Evolutionary conservation across 129 eudicot species (phyloP), one percentile per base, ranked within the genome.

Genomic region (Centaurea solstitialis): DNA sequence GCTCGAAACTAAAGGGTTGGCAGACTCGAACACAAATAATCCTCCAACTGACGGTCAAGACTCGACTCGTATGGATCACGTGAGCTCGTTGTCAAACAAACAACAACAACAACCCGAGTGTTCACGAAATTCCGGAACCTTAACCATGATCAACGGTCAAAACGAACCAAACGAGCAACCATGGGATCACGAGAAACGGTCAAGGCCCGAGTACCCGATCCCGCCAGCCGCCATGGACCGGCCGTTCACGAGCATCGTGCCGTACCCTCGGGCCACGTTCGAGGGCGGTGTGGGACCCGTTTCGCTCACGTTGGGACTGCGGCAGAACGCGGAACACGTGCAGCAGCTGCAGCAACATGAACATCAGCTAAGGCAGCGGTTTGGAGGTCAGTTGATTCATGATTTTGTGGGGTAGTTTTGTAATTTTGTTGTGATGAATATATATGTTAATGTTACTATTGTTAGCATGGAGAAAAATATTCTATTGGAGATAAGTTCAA

Each of bases 291-390:
- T 82, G 4, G 96, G 96, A 39, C 87, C 94, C 0, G 96, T 93
- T 59, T 91, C 98, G 0, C 89, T 93, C 22, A 93, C 98, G 6
- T 83, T 93, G 76, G 98, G 98, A 0, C 93, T 91, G 13, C 85
- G 98, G 76, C 98, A 91, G 33, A 90, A 91, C 47, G 89, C 91
- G 1, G 98, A 89, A 47, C 82, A 82, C 5, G 86, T 86, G 79
- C 91, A 83, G 20, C 91, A 88, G 74, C 84, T 80, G 85, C 88
- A 81, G 43, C 90, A 77, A 43, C 74, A 76, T 30, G 89, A 88
- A 76, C 92, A 88, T 50, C 92, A 91, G 43, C 69, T 85, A 73
- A 83, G 91, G 74, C 89, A 81, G 83, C 94, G 85, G 68, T 91
- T 88, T 84, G 97, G 97, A 76, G 91, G 94, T 77, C 92, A 89